phyloP scores from a whole-genome alignment of 768 basidiomycete species.

The Cystofilobasidium bisporidii region DNA sequence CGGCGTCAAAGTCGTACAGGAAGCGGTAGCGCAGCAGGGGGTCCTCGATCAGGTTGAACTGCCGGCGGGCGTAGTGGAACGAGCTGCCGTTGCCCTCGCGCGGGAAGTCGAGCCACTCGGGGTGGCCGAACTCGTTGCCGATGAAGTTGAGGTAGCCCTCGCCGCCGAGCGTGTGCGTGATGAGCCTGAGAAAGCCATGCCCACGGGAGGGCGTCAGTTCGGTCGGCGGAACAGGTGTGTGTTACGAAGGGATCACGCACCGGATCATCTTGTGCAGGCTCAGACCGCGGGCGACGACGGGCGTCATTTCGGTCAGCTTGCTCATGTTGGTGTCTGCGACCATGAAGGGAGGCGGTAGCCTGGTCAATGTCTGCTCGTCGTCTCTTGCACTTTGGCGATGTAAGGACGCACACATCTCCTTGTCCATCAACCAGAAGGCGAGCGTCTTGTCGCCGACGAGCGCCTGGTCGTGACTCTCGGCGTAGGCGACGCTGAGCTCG shows the following conservation, averaged over 20 bases:
- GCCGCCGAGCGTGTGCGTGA: conserved; percentile 86
- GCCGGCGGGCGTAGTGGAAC: conserved; percentile 91
- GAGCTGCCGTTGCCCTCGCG: conserved; percentile 90
- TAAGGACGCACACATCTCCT: conserved; percentile 96
- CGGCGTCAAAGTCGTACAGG: conserved; percentile 83
- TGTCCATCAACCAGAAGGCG: conserved; percentile 99
- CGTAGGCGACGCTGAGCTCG: conserved; percentile 85
- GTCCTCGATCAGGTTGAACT: conserved; percentile 93
- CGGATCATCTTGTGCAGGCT: conserved; percentile 96
- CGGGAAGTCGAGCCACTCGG: conserved; percentile 99
- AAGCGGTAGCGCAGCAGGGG: conserved; percentile 76
- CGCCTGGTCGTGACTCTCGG: conserved; percentile 96
- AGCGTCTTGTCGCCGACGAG: conserved; percentile 97
- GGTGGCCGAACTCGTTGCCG: conserved; percentile 97
- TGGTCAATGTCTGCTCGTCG: no score
- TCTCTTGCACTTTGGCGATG: no score
- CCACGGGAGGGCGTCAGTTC: background rate
- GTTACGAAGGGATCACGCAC: conserved; percentile 44
- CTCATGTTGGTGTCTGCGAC: conserved; percentile 83
- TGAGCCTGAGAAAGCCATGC: conserved; percentile 49
- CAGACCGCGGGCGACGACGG: conserved; percentile 75
- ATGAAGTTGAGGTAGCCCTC: conserved; percentile 98
- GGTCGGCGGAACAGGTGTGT: background rate
- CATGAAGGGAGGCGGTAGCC: background rate
- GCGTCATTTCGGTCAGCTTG: conserved; percentile 68